A percentile compares a stretch with the other conserved stretches of the same genome.
phyloP scores from a whole-genome alignment of 2,329 filamentous ascomycete genomes.

The Colletotrichum simmondsii region DNA sequence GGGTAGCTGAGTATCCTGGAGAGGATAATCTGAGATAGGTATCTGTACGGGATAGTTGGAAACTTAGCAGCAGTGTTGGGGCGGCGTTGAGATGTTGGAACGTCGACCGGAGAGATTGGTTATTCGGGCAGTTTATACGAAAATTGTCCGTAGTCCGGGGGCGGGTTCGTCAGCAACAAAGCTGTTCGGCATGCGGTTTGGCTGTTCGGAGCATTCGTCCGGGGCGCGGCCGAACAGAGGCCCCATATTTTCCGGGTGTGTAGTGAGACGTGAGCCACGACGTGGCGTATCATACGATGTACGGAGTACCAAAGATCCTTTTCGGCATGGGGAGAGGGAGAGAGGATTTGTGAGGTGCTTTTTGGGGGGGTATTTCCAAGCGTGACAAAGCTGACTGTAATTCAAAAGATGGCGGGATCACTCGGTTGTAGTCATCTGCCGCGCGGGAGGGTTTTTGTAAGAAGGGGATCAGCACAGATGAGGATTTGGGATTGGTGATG shows the following conservation, averaged over 20 bases:
- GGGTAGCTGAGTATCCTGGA: background rate
- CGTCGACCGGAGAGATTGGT: background rate
- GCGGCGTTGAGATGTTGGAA: background rate
- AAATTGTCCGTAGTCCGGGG: background rate
- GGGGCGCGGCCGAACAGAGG: slow-evolving; percentile 5
- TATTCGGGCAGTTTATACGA: background rate
- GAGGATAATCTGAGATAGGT: background rate
- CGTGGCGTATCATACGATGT: background rate
- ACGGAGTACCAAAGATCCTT: background rate
- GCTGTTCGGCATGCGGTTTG: background rate
- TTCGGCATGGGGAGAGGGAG: background rate
- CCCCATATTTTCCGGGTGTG: background rate
- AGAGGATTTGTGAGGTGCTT: background rate
- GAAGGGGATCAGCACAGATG: background rate
- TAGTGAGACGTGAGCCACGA: background rate
- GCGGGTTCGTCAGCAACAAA: background rate
- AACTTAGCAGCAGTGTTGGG: background rate
- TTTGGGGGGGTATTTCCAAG: background rate
- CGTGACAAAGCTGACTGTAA: background rate
- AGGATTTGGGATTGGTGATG: background rate
- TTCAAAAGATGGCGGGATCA: background rate
- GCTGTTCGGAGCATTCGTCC: slow-evolving; percentile 9
- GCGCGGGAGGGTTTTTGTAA: background rate
- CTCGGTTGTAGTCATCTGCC: background rate
- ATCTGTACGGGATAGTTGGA: too few relatives aligned